A percentile compares a stretch with the other conserved stretches of the same genome.
These are phyloP conservation scores for Wickerhamiella qilinensis DNA, from an alignment of 805 yeast genomes.

Conservation along the genomic window DNA sequence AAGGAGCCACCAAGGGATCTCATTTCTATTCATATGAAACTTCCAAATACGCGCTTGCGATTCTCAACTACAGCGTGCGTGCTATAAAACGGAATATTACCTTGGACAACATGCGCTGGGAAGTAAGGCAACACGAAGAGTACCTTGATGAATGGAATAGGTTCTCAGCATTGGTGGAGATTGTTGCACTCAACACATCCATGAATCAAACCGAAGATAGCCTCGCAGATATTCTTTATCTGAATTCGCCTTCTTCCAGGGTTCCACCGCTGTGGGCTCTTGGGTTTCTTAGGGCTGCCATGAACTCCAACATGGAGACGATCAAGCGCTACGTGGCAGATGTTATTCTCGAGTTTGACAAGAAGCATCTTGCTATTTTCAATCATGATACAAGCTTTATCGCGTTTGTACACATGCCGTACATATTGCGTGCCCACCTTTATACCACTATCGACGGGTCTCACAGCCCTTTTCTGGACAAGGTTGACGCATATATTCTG, in stretches of 20 bases:
- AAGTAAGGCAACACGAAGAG: constrained; percentile 5
- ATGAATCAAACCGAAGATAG: constrained; percentile 77
- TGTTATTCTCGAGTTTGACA: constrained; percentile 37
- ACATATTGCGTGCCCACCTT: constrained; percentile 46
- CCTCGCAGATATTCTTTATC: constrained; percentile 37
- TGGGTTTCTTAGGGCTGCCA: constrained; percentile 57
- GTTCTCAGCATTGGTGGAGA: constrained; percentile 59
- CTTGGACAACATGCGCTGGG: constrained; percentile 31
- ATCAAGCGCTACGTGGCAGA: constrained; percentile 49
- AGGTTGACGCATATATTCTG: constrained; percentile 31
- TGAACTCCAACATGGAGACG: constrained; percentile 60
- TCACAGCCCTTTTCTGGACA: constrained; percentile 43
- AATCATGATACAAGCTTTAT: constrained; percentile 28
- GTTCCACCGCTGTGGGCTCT: constrained; percentile 61
- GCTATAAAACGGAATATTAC: too few species aligned
- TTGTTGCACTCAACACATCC: constrained; percentile 71
- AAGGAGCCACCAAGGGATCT: constrained; percentile 14
- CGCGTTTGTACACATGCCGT: constrained; percentile 34
- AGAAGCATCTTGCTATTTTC: constrained; percentile 31
- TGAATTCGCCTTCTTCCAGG: constrained; percentile 33
- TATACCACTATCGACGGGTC: constrained; percentile 28
- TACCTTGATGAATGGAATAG: constrained; percentile 51
- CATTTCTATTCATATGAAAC: constrained; percentile 58
- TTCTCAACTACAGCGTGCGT: constrained; percentile 25
- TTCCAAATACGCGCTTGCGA: constrained; percentile 51